Evolutionary conservation across 2,329 filamentous ascomycete genomes (phyloP).

Genomic region (Alternaria sp.): DNA sequence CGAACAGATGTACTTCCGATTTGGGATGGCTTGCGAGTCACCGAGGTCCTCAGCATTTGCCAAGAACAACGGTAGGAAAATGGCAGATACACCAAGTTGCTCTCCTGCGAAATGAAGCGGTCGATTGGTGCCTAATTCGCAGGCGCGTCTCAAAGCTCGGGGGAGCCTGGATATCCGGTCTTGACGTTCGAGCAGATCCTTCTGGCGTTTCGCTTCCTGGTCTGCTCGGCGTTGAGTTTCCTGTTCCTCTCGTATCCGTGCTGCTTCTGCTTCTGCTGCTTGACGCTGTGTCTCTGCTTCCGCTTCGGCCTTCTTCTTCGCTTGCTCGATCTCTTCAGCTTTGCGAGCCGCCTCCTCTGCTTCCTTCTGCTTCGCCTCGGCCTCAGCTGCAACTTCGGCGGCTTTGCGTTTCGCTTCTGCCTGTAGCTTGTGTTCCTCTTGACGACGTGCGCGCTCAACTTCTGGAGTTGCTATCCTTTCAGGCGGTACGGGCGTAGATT

Average conservation of each 20-base stretch:
- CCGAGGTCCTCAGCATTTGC: slow-evolving; percentile 41
- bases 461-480: slow-evolving; percentile 45
- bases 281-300: slow-evolving; percentile 39
- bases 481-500: slow-evolving; percentile 44
- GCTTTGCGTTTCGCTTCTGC: slow-evolving; percentile 35
- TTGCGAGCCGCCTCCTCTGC: slow-evolving; percentile 38
- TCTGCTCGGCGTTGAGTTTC: slow-evolving; percentile 36
- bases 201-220: slow-evolving; percentile 37
- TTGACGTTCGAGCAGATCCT: slow-evolving; percentile 40
- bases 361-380: slow-evolving; percentile 35
- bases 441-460: slow-evolving; percentile 40
- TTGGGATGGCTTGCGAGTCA: slow-evolving; percentile 19
- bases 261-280: slow-evolving; percentile 42
- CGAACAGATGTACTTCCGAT: slow-evolving; percentile 46
- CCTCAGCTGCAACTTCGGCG: slow-evolving; percentile 27
- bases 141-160: slow-evolving; percentile 45
- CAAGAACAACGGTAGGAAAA: slow-evolving; percentile 48
- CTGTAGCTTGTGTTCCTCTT: slow-evolving; percentile 42
- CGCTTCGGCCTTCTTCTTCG: slow-evolving; percentile 35
- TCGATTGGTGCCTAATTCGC: slow-evolving; percentile 45
- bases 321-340: slow-evolving; percentile 39
- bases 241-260: slow-evolving; percentile 40
- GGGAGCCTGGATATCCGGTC: slow-evolving; percentile 45
- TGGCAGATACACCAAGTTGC: slow-evolving; percentile 47
- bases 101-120: slow-evolving; percentile 49